phyloP scores from a whole-genome alignment of 192 early-diverging fungal species.

The Coemansia brasiliensis region DNA sequence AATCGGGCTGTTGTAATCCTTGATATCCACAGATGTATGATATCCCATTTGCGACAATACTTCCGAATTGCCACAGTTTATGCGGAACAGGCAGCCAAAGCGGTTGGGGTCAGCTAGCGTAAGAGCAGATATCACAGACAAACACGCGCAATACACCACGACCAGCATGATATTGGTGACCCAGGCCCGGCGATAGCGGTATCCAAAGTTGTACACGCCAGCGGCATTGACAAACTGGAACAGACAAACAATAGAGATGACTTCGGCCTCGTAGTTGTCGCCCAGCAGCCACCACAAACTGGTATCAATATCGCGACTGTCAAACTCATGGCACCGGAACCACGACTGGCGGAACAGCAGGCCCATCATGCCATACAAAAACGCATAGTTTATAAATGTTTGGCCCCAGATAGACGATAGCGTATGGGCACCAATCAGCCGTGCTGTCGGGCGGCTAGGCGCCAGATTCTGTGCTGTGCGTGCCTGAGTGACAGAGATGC shows the following conservation, averaged over 20 bases:
- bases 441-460: slow-evolving; percentile 69
- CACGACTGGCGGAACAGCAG: slow-evolving; percentile 72
- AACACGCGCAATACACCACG: slow-evolving; percentile 55
- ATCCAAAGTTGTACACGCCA: slow-evolving; percentile 71
- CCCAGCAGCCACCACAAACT: slow-evolving; percentile 79
- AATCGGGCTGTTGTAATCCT: slow-evolving; percentile 59
- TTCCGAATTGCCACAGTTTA: slow-evolving; percentile 65
- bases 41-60: slow-evolving; percentile 40
- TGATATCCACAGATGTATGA: slow-evolving; percentile 40
- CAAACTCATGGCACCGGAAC: slow-evolving; percentile 83
- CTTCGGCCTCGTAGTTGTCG: slow-evolving; percentile 74
- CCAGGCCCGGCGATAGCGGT: slow-evolving; percentile 64
- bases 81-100: slow-evolving; percentile 67
- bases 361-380: slow-evolving; percentile 53
- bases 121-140: slow-evolving; percentile 59
- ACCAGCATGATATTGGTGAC: slow-evolving; percentile 64
- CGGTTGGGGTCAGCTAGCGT: slow-evolving; percentile 68
- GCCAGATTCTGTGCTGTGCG: slow-evolving; percentile 59
- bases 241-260: slow-evolving; percentile 62
- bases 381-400: slow-evolving; percentile 73
- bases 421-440: slow-evolving; percentile 70
- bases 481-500: slow-evolving; percentile 71
- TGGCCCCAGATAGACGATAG: slow-evolving; percentile 68
- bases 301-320: slow-evolving; percentile 63
- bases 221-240: slow-evolving; percentile 76